Evolutionary conservation across 192 early-diverging fungal genomes (phyloP).

Genomic region (Spinellus fusiger): DNA sequence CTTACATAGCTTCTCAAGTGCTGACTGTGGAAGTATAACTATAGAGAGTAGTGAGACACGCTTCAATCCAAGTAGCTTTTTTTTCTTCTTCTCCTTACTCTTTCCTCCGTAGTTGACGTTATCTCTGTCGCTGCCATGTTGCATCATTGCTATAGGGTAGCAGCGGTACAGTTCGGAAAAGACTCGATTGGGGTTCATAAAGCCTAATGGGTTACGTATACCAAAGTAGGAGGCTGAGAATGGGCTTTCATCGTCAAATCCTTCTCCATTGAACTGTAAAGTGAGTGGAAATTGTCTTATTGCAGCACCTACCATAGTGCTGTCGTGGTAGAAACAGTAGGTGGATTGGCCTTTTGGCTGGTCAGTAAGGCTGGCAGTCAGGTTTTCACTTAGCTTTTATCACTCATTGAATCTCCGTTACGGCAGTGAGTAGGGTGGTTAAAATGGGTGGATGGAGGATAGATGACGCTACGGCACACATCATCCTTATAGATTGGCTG

Average conservation of each 20-base stretch:
- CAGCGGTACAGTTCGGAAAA: slow-evolving; percentile 56
- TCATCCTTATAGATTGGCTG: no score
- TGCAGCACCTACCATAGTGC: not conserved
- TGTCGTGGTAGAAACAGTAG: not conserved
- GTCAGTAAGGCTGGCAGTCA: no score
- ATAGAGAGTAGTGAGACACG: not conserved
- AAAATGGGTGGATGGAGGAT: no score
- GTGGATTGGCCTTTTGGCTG: no score
- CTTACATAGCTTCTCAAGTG: slow-evolving; percentile 62
- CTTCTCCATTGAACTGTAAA: slow-evolving; percentile 16
- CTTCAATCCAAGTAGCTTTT: no score
- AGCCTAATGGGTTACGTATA: slow-evolving; percentile 12
- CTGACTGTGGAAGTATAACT: slow-evolving; percentile 78
- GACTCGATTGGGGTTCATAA: slow-evolving; percentile 30
- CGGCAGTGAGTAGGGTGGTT: no score
- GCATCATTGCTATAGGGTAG: slow-evolving; percentile 74
- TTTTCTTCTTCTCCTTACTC: slow-evolving; percentile 60
- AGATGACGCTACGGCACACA: no score
- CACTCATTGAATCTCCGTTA: no score
- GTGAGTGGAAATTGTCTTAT: not conserved
- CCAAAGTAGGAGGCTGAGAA: slow-evolving; percentile 15
- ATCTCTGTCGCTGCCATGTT: slow-evolving; percentile 60
- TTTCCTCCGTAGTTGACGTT: slow-evolving; percentile 78
- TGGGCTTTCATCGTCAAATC: slow-evolving; percentile 31
- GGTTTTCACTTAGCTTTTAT: no score